Evolutionary conservation across 306 rosid species (phyloP).

Genomic region (Cucurbita pepo): DNA sequence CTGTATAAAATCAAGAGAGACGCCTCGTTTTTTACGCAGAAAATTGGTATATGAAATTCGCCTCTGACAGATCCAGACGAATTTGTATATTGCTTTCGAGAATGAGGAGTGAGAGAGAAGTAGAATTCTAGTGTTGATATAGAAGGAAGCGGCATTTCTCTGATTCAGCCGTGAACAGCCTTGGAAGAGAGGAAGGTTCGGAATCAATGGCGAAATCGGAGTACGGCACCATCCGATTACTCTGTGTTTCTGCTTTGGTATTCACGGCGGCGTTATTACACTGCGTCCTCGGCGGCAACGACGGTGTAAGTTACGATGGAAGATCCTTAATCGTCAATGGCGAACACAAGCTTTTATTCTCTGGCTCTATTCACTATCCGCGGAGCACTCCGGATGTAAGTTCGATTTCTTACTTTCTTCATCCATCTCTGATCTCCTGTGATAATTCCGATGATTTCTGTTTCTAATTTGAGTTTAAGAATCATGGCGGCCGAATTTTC

Average conservation of each 20-base stretch:
- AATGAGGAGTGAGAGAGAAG: not conserved
- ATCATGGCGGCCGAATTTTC: not conserved
- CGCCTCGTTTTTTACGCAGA: conserved; percentile 1
- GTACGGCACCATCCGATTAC: not conserved
- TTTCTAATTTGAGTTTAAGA: not conserved
- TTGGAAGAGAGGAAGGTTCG: not conserved
- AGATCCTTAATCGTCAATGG: conserved; percentile 71
- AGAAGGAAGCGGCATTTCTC: not conserved
- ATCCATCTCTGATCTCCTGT: not conserved
- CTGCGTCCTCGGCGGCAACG: not conserved
- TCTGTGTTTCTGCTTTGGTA: not conserved
- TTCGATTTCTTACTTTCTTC: not conserved
- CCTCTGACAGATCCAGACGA: not conserved
- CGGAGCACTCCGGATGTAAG: conserved; percentile 77
- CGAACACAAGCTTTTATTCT: conserved; percentile 43
- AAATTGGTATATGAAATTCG: not conserved
- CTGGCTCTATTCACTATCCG: conserved; percentile 81
- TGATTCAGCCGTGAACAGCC: not conserved
- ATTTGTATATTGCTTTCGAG: not conserved
- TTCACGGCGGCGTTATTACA: not conserved
- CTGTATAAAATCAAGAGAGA: not conserved
- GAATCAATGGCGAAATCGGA: not conserved
- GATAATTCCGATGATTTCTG: not conserved
- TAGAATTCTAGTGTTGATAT: not conserved
- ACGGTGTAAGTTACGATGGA: conserved; percentile 43